These are phyloP conservation scores for Dalechampia spathulata DNA, from an alignment of 441 rosid species.

Conservation along the genomic window DNA sequence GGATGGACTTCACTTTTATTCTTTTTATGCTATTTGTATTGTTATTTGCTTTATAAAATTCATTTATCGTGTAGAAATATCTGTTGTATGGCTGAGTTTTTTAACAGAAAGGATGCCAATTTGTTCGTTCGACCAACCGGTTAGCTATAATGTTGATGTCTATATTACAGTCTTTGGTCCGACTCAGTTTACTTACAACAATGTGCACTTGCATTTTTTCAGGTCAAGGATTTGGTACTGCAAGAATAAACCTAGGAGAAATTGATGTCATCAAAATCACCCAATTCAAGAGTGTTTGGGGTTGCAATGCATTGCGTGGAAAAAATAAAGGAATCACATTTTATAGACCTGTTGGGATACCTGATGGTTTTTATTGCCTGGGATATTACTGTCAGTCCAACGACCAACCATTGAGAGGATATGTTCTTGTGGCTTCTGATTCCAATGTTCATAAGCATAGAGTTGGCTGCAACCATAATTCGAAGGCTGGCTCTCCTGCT, in stretches of 20 bases:
- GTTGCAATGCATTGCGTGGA: conserved; percentile 28
- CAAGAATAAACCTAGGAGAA: conserved; percentile 57
- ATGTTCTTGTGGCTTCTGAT: conserved; percentile 52
- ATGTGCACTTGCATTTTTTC: conserved; percentile 15
- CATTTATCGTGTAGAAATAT: background rate
- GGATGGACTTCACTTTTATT: background rate
- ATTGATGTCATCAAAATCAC: conserved; percentile 44
- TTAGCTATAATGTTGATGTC: background rate
- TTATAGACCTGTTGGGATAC: conserved; percentile 61
- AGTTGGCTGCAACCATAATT: background rate
- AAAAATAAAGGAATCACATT: conserved; percentile 37
- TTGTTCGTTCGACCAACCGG: background rate
- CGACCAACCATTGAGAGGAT: conserved; percentile 56
- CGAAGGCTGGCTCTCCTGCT: conserved; percentile 29
- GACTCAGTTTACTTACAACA: background rate
- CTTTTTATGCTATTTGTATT: background rate
- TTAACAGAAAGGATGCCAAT: background rate
- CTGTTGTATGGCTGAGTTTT: no score
- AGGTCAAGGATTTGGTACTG: conserved; percentile 65
- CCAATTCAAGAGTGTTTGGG: conserved; percentile 52
- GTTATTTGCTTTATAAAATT: background rate
- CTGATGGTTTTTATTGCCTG: conserved; percentile 48
- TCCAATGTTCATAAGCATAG: conserved; percentile 18
- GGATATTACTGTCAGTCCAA: conserved; percentile 74
- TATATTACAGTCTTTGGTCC: background rate